Evolutionary conservation across 2,329 filamentous ascomycete species (phyloP).

Genomic region (Fusarium chaquense): DNA sequence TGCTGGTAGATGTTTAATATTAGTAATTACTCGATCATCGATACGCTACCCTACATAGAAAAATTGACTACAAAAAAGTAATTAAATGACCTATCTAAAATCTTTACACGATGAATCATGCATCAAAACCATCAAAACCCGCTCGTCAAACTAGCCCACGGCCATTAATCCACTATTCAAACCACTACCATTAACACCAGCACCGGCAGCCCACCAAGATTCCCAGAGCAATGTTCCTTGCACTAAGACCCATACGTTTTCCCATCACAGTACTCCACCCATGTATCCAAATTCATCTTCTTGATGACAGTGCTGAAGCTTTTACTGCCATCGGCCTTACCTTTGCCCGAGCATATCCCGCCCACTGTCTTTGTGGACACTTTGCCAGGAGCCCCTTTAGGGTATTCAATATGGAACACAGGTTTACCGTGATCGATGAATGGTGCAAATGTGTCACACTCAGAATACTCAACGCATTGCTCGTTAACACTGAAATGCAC

Average conservation of each 20-base stretch:
- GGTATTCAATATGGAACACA: slow-evolving; percentile 80
- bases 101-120: background rate
- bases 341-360: slow-evolving; percentile 57
- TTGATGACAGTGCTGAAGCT: slow-evolving; percentile 75
- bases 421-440: slow-evolving; percentile 73
- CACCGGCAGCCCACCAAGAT: background rate
- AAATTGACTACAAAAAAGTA: background rate
- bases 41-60: no score
- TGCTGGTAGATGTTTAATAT: background rate
- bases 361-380: slow-evolving; percentile 49
- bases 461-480: slow-evolving; percentile 70
- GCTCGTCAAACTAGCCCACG: no score
- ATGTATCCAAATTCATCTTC: slow-evolving; percentile 71
- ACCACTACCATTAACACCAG: background rate
- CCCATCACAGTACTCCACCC: slow-evolving; percentile 68
- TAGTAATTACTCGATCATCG: no score
- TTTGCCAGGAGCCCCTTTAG: slow-evolving; percentile 58
- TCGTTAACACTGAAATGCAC: slow-evolving; percentile 78
- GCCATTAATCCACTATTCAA: background rate
- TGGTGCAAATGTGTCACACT: slow-evolving; percentile 68
- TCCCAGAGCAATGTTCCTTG: no score
- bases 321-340: slow-evolving; percentile 55
- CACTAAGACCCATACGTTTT: background rate
- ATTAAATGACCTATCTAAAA: background rate
- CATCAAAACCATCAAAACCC: background rate